Evolutionary conservation across 139 green algal genomes (phyloP).

Genomic region (Edaphochlamys debaryana): DNA sequence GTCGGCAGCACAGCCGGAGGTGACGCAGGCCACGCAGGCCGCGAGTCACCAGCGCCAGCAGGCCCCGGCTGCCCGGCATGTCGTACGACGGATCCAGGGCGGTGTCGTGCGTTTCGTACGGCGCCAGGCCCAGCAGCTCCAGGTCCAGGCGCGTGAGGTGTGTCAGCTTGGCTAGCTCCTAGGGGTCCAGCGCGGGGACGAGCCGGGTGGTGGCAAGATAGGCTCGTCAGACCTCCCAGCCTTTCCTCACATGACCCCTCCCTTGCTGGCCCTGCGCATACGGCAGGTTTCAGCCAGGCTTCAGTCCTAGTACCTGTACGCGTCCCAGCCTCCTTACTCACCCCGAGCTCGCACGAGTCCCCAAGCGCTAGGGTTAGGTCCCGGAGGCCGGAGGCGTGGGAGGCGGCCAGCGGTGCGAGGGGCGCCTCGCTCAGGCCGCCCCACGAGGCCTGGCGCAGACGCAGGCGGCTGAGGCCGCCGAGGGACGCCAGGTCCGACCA

Average conservation of each 20-base stretch:
- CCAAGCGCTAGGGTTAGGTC: constrained; percentile 7
- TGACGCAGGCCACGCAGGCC: neutral
- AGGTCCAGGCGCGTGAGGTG: constrained; percentile 11
- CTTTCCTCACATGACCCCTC: too few relatives aligned
- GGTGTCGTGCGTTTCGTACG: neutral
- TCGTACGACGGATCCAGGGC: too few relatives aligned
- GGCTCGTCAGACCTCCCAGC: too few relatives aligned
- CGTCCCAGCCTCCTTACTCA: too few relatives aligned
- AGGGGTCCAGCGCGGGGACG: too few relatives aligned
- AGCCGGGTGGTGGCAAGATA: too few relatives aligned
- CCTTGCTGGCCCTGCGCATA: too few relatives aligned
- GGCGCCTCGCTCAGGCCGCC: neutral
- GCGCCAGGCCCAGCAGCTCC: neutral
- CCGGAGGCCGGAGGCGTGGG: too few relatives aligned
- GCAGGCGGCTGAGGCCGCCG: neutral
- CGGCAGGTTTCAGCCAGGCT: too few relatives aligned
- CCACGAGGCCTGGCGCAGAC: neutral
- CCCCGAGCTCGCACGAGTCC: neutral
- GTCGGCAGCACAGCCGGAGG: neutral
- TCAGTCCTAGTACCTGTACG: too few relatives aligned
- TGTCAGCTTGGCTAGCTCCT: neutral
- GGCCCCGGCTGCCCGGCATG: neutral
- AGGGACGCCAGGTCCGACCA: neutral
- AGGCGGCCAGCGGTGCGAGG: neutral
- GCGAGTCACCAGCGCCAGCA: neutral